Base-by-base conservation (phyloP, 352 stramenopile genomes). In the Globisporangium nunn region DNA sequence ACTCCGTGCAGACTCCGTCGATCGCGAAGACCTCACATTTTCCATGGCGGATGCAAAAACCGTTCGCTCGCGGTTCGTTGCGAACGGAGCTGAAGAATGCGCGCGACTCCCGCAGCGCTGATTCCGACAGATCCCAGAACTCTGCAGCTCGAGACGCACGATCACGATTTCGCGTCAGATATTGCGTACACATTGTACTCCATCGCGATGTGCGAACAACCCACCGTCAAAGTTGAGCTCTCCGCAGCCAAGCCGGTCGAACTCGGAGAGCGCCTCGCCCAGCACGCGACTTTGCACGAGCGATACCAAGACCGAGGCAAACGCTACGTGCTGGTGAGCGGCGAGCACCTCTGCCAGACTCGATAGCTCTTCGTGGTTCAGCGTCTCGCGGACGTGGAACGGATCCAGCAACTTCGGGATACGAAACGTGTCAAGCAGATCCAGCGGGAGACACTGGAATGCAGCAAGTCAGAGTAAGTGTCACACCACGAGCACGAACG, bases 1-100 rank as follows among this genome's bases (percentile, higher is more conserved):
- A 91, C 10, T 70, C 49, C 1, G 75, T 57, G 43, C 81, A 91
- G 49, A 81, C 63, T 6, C 60, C 62, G 49, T 91, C 80, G 4
- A 75, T 60, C 4, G 59, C 62, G 48, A 71, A 87, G 3, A 71
- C 30, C 17, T 76, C 67, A 0, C 63, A 56, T 8, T 62, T 63
- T 0, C 76, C 76, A 43, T 91, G 81, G 0, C 81, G 75, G 2
- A 91, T 33, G 49, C 81, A 91, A 65, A 88, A 88, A 0, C 60
- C 68, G 1, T 41, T 44, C 18, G 59, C 58, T 37, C 58, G 75
- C 4, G 77, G 75, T 50, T 90, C 77, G 7, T 81, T 68, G 6
- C 66, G 51, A 7, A 80, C 59, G 2, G 62, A 49, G 29, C 47
- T 58, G 28, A 68, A 72, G 2, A 71, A 59, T 1, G 56, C 58